Evolutionary conservation across 495 filamentous ascomycete genomes (phyloP), one percentile per base, ranked within the genome.

Genomic region (Pyrenopolyporus hunteri): DNA sequence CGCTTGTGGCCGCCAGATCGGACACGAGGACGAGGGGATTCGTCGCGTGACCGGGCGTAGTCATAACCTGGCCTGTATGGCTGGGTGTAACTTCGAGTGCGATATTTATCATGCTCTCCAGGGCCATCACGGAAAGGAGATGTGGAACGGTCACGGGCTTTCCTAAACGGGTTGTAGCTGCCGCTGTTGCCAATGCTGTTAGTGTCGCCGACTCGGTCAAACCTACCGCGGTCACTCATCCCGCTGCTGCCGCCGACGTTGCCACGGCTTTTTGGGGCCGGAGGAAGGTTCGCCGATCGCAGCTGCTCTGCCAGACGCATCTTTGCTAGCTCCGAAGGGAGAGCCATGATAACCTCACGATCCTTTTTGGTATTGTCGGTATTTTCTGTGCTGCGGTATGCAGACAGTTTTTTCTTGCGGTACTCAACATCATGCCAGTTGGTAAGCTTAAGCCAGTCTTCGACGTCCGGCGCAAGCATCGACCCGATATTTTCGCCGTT

Each of bases 361-460:
- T 11, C 45, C 5, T 42, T 29, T 26, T 42, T 42, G 9, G 7
- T 17, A 10, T 7, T 4, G n/a, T 13, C 14, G 1, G 10, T 39
- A 32, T 6, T 9, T 26, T 20, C 25, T 5, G 7, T 62, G 45
- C 77, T 73, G 51, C 78, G 74, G 49, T 73, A 75, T n/a, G 69
- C 66, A 19, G 11, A 11, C 9, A 87, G 69, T 25, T 74, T 70
- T 44, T 76, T 74, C 25, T 73, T 68, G 39, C 85, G 80, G 49
- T 78, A 76, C 20, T 76, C 66, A 6, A 71, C 63, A 53, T 88
- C 76, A 55, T 84, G 75, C 66, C 82, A 88, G 23, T 80, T 77
- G 14, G 85, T 88, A 39, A 85, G 69, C 25, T 82, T 77, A 25
- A 88, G 77, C 83, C 84, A 88, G 47, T 87, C 82, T 42, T 75